Conservation (phyloP, 805 yeast species). For the Kodamaea nitidulidarum region DNA sequence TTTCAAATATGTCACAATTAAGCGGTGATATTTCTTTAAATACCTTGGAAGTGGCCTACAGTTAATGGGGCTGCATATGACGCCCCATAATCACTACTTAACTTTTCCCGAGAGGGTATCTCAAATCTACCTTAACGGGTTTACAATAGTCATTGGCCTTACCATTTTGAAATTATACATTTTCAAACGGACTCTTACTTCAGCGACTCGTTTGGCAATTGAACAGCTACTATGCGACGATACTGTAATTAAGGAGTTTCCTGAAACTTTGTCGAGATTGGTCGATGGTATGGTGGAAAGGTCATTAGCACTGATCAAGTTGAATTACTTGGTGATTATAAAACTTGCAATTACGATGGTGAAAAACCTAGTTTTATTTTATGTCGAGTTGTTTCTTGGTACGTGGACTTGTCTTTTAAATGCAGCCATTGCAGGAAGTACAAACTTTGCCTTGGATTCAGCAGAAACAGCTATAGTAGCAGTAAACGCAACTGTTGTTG, state of each 20-base stretch:
- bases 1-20: too few relatives aligned
- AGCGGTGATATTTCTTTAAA: background rate
- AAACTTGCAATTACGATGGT: constrained; percentile 50
- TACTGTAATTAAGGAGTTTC: constrained; percentile 41
- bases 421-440: constrained; percentile 69
- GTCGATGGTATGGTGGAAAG: constrained; percentile 50
- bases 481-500: constrained; percentile 58
- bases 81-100: constrained; percentile 31
- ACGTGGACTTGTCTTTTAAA: constrained; percentile 82
- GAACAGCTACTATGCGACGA: constrained; percentile 28
- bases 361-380: constrained; percentile 57
- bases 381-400: constrained; percentile 72
- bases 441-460: constrained; percentile 67
- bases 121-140: constrained; percentile 65
- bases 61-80: too few relatives aligned
- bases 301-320: constrained; percentile 46
- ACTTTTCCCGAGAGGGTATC: constrained; percentile 51
- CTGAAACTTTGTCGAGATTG: constrained; percentile 52
- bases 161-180: constrained; percentile 57
- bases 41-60: too few relatives aligned
- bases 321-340: constrained; percentile 42
- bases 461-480: constrained; percentile 55
- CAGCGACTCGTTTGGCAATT: constrained; percentile 38
- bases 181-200: constrained; percentile 46
- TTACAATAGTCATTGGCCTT: constrained; percentile 52